Evolutionary conservation across 2,329 filamentous ascomycete species (phyloP), one percentile per base, ranked within the genome.

Genomic region (Colletotrichum theobromicola): DNA sequence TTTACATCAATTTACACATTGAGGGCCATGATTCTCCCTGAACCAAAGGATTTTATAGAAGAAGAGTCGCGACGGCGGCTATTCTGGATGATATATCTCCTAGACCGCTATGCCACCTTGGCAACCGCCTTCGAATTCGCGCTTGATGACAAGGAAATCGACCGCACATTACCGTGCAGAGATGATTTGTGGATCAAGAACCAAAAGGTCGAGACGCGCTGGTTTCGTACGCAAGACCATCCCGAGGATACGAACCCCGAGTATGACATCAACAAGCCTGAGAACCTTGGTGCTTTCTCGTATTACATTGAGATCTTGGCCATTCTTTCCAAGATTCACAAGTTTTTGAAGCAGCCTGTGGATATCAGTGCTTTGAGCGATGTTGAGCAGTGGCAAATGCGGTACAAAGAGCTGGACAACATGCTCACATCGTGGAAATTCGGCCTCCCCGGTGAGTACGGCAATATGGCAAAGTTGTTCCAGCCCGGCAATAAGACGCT

Each of bases 81-180:
- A 1, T 98, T 98, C 83, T 98, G 96, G 96, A 96, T 97, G 92
- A 93, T 98, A 13, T 98, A 98, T 80, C 85, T 98, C 15, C 88
- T 98, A 7, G 96, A 98, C 81, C 90, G 96, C 64, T 98, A 98
- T 81, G 95, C 95, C 1, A 98, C 95, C 1, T 93, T 98, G 70
- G 93, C 95, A 1, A 98, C 96, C 0, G 95, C 96, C 0, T 98
- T 98, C 78, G 95, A 98, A 78, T 98, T 98, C 81, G 94, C 95
- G 1, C 85, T 98, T 21, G 93, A 96, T 77, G 95, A 98, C 79
- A 94, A 93, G 80, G 95, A 98, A 80, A 96, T 98, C 58, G 95
- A 98, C 81, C 91, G 96, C 28, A 94, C 92, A 64, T 86, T 98
- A 9, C 96, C 96, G 2, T 98, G 96, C 80, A 93, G 95, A 55